Evolutionary conservation across 805 yeast species (phyloP), one percentile per base, ranked within the genome.

Genomic region (Tetrapisispora arboricola): DNA sequence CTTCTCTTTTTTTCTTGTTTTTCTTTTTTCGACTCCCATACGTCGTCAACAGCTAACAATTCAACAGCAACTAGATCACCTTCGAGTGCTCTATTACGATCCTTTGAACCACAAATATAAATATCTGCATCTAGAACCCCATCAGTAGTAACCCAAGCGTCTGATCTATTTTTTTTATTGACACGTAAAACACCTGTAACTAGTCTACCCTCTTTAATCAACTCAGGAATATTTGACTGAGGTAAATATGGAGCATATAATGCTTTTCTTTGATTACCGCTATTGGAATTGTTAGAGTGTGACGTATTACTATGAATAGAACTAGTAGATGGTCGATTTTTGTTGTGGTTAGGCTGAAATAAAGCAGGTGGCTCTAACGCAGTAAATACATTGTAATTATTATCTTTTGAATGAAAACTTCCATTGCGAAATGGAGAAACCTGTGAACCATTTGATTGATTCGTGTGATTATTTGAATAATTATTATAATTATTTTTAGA

Each of bases 21-120:
- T 62, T 92, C 98, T 56, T 86, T 80, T 61, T 90, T 92, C 18
- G 94, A 81, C 24, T 78, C 86, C 98, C 98, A 92, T 27, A 92
- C 98, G 57, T 92, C 97, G 62, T 92, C 96, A 30, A 92, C 98
- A 18, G 84, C 85, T 43, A 92, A 73, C 48, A 92, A 72, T 61
- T 92, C 98, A 22, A 92, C 88, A 0, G 98, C 98, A 32, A 92
- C 98, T 39, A 86, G 66, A 61, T 92, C 98, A 44, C 96, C 96
- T 64, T 92, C 98, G 41, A 92, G 68, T 2, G 98, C 97, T 60
- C 98, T 79, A 63, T 92, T 92, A 61, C 98, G 83, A 64, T 92
- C 98, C 61, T 92, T 92, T 11, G 97, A 88, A 11, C 98, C 98
- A 67, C 97, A 92, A 49, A 92, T 92, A 58, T 87, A 92, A 46